Evolutionary conservation across 768 basidiomycete genomes (phyloP).

Genomic region (Tulasnella sp.): DNA sequence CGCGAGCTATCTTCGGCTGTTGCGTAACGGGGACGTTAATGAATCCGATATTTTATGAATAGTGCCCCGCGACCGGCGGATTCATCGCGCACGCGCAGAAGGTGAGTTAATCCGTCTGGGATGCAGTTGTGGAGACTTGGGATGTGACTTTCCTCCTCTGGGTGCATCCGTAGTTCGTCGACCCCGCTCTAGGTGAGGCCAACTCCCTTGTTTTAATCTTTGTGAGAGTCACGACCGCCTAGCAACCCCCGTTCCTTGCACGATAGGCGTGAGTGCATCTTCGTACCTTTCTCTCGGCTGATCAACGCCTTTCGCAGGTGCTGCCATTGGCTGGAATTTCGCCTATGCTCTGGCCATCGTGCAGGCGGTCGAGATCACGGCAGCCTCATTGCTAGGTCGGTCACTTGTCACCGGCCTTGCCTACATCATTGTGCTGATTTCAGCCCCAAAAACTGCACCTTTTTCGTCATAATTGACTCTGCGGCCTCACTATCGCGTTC

Average conservation of each 20-base stretch:
- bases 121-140: not conserved
- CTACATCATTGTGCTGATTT: not conserved
- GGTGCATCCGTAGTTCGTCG: constrained; percentile 26
- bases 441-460: not conserved
- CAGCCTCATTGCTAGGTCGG: constrained; percentile 30
- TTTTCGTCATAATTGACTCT: not conserved
- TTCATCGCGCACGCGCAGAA: constrained; percentile 26
- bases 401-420: not conserved
- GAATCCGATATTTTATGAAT: not conserved
- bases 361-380: constrained; percentile 33
- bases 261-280: constrained; percentile 9
- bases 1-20: not conserved
- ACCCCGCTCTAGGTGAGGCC: constrained; percentile 28
- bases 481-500: constrained; percentile 5
- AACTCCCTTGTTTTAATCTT: constrained; percentile 16
- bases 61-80: constrained; percentile 27
- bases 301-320: constrained; percentile 20
- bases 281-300: not conserved
- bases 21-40: not conserved
- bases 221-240: constrained; percentile 5
- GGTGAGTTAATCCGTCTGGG: constrained; percentile 15
- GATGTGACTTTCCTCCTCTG: constrained; percentile 12
- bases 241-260: not conserved
- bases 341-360: constrained; percentile 31
- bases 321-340: constrained; percentile 31